Conservation (phyloP, 2,329 filamentous ascomycete species). For the Fusarium miscanthi region DNA sequence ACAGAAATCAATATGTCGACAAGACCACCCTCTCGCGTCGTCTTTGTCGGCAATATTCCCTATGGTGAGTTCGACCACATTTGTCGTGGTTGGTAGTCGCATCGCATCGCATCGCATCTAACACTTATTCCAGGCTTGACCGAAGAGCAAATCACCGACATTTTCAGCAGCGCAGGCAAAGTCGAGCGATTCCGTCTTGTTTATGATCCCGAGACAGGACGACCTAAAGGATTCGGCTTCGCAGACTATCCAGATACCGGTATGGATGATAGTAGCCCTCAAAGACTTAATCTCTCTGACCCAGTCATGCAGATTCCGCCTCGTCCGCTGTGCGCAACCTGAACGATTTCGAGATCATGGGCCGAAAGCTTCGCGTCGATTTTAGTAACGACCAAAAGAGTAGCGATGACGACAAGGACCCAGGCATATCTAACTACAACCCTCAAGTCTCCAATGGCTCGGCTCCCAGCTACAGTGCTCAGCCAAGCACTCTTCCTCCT, state of each 20-base stretch:
- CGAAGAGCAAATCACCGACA: conserved; percentile 95
- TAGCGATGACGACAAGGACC: conserved; percentile 64
- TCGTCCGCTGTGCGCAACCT: conserved; percentile 94
- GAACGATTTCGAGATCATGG: conserved; percentile 96
- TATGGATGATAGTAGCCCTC: conserved; percentile 48
- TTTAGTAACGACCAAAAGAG: conserved; percentile 92
- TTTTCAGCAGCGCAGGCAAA: conserved; percentile 89
- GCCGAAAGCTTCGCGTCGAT: conserved; percentile 91
- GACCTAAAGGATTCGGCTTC: conserved; percentile 96
- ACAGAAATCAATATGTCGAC: conserved; percentile 65
- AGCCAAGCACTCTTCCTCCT: conserved; percentile 73
- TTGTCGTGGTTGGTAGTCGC: not conserved
- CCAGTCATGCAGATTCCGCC: conserved; percentile 69
- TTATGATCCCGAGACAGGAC: conserved; percentile 93
- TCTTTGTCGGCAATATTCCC: conserved; percentile 89
- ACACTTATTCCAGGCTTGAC: conserved; percentile 76
- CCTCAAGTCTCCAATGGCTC: conserved; percentile 50
- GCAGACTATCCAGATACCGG: conserved; percentile 95
- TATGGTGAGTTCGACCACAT: conserved; percentile 67
- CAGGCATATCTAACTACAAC: conserved; percentile 41
- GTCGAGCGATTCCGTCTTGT: conserved; percentile 93
- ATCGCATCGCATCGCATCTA: conserved; percentile 28
- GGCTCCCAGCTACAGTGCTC: conserved; percentile 48
- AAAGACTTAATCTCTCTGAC: conserved; percentile 27
- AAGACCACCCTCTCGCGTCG: conserved; percentile 80